Percentiles rank a stretch among this genome's conserved stretches.
Conservation (phyloP, 1,284 basidiomycete genomes). For the Moniliophthora roreri region DNA sequence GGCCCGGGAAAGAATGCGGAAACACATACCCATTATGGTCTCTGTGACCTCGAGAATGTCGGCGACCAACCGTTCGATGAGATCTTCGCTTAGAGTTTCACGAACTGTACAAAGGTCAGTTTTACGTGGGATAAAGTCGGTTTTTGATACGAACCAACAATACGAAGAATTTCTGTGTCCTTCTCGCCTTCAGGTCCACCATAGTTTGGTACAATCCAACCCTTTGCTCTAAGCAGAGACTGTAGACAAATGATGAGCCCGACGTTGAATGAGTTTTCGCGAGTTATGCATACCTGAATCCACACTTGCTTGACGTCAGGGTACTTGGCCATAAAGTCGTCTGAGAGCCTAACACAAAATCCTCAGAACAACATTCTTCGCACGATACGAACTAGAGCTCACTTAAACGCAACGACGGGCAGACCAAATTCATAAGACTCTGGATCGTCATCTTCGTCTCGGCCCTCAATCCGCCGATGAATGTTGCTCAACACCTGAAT, state of each 20-base stretch:
- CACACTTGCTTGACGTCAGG: conserved; percentile 62
- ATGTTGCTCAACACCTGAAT: conserved; percentile 39
- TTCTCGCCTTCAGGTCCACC: conserved; percentile 48
- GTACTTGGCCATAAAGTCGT: conserved; percentile 54
- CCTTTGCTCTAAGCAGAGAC: conserved; percentile 51
- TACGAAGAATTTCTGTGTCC: conserved; percentile 58
- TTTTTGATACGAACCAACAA: conserved; percentile 45
- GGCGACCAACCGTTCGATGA: conserved; percentile 41
- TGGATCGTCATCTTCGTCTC: conserved; percentile 34
- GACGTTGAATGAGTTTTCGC: neutral
- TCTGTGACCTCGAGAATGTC: conserved; percentile 44
- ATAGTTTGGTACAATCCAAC: conserved; percentile 70
- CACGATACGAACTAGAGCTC: conserved; percentile 1
- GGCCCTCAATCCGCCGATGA: conserved; percentile 28
- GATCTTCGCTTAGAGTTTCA: conserved; percentile 50
- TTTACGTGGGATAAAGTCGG: neutral
- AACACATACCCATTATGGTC: conserved; percentile 33
- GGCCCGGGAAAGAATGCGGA: too few species aligned
- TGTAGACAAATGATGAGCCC: conserved; percentile 19
- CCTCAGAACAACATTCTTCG: neutral
- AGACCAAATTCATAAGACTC: conserved; percentile 55
- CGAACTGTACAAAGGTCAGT: conserved; percentile 33
- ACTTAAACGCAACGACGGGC: conserved; percentile 73
- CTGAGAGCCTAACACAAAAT: conserved; percentile 39
- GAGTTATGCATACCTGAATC: conserved; percentile 41